phyloP scores from a whole-genome alignment of 768 basidiomycete species.

The Gymnopilus dilepis region DNA sequence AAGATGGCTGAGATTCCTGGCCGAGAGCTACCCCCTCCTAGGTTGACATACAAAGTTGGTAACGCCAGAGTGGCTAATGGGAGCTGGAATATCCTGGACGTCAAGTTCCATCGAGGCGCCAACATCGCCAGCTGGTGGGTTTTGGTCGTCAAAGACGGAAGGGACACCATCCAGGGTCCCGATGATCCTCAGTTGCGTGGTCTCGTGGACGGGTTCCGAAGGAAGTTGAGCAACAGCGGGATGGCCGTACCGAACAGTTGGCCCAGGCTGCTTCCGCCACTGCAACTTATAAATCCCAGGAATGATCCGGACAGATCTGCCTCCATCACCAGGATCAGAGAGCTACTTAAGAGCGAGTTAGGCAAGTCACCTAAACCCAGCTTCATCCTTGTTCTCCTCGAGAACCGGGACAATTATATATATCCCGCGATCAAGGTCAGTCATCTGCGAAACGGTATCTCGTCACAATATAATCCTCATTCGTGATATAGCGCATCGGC shows the following conservation, averaged over 20 bases:
- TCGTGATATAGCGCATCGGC: slow-evolving; percentile 55
- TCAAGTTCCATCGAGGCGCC: slow-evolving; percentile 67
- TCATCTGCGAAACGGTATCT: background rate
- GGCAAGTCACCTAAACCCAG: slow-evolving; percentile 46
- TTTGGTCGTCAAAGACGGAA: slow-evolving; percentile 62
- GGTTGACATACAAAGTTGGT: slow-evolving; percentile 57
- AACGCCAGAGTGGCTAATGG: slow-evolving; percentile 55
- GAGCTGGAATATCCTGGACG: slow-evolving; percentile 78
- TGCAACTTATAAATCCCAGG: slow-evolving; percentile 28
- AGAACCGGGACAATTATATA: slow-evolving; percentile 70
- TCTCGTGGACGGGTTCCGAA: slow-evolving; percentile 57
- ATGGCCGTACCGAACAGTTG: slow-evolving; percentile 48
- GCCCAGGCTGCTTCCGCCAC: slow-evolving; percentile 46
- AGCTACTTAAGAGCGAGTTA: slow-evolving; percentile 41
- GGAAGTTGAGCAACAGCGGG: slow-evolving; percentile 64
- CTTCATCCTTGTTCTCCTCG: slow-evolving; percentile 75
- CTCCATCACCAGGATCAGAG: slow-evolving; percentile 48
- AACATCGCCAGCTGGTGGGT: slow-evolving; percentile 66
- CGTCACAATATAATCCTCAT: background rate
- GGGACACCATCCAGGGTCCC: slow-evolving; percentile 41
- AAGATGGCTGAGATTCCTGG: slow-evolving; percentile 70
- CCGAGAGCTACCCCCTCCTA: slow-evolving; percentile 66
- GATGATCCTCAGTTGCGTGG: slow-evolving; percentile 44
- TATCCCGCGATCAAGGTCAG: slow-evolving; percentile 81
- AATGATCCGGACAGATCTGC: slow-evolving; percentile 41